Evolutionary conservation across 495 filamentous ascomycete genomes (phyloP), one percentile per base, ranked within the genome.

Genomic region (Aspergillus cristatus): DNA sequence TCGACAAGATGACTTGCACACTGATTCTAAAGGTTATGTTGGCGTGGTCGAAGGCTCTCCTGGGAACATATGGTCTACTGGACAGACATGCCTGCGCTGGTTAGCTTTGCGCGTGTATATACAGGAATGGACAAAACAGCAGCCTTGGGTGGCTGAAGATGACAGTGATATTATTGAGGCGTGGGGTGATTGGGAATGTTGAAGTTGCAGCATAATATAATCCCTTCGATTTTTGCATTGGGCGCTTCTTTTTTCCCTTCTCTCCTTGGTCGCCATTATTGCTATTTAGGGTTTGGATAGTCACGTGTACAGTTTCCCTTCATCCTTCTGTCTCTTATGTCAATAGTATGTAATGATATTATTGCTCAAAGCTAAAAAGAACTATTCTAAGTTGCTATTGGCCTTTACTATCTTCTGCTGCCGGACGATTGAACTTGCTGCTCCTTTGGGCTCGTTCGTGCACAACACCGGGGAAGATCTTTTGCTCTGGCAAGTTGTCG

Each of bases 131-230:
- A 86, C 78, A 26, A 71, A 73, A 36, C 85, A 94, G 54, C 81
- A 85, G 47, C 82, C 82, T 2, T 63, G 63, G 20, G 74, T 84
- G 54, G 65, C 57, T 7, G 63, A 75, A 38, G 72, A 63, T 35
- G 70, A 68, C 14, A 52, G 48, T n/a, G 51, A 51, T 4, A 24
- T n/a, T n/a, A 67, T 72, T 14, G 70, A 74, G 32, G 73, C 74
- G 7, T 86, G 81, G 79, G 86, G 86, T 7, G 73, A 84, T 52
- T 94, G 86, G 86, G 85, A 81, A n/a, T 64, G 83, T 44, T 91
- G 48, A 63, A 34, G 3, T 24, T 24, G n/a, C n/a, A n/a, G n/a
- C n/a, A n/a, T n/a, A n/a, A n/a, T n/a, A n/a, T 7, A 14, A 6
- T 42, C 10, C 17, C 8, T 14, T 36, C 24, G n/a, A n/a, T n/a